These are phyloP conservation scores for Lentinula edodes DNA, from an alignment of 768 basidiomycete genomes.

Conservation along the genomic window DNA sequence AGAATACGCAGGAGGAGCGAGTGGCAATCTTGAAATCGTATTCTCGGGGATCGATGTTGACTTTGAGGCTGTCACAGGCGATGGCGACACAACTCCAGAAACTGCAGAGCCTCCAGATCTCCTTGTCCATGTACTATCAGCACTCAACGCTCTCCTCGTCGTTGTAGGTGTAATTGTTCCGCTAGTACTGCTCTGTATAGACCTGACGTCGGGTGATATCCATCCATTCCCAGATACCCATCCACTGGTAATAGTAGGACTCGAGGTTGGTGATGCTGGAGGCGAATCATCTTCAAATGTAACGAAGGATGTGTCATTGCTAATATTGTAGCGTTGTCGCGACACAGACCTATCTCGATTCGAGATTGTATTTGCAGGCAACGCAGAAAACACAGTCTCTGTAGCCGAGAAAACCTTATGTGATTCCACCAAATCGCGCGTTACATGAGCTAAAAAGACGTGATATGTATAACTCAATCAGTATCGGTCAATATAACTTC, in stretches of 20 bases:
- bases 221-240: background rate
- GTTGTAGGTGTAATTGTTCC: background rate
- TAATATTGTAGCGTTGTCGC: background rate
- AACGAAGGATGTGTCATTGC: constrained; percentile 41
- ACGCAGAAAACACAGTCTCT: constrained; percentile 68
- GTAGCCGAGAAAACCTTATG: constrained; percentile 68
- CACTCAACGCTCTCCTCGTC: constrained; percentile 1
- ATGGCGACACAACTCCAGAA: background rate
- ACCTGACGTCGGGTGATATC: background rate
- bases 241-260: background rate
- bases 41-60: background rate
- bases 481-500: too few relatives aligned
- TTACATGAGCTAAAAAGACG: constrained; percentile 57
- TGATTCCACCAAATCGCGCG: constrained; percentile 70
- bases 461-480: too few relatives aligned
- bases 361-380: constrained; percentile 14
- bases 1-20: background rate
- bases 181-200: background rate
- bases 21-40: background rate
- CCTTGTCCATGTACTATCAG: background rate
- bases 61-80: too few relatives aligned
- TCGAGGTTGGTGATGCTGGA: constrained; percentile 10
- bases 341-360: constrained; percentile 31
- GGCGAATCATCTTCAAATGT: constrained; percentile 27
- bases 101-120: background rate